A percentile compares a stretch with the other conserved stretches of the same genome.
Evolutionary conservation across 306 rosid species (phyloP).

Genomic region (Elaeagnus macrophylla): DNA sequence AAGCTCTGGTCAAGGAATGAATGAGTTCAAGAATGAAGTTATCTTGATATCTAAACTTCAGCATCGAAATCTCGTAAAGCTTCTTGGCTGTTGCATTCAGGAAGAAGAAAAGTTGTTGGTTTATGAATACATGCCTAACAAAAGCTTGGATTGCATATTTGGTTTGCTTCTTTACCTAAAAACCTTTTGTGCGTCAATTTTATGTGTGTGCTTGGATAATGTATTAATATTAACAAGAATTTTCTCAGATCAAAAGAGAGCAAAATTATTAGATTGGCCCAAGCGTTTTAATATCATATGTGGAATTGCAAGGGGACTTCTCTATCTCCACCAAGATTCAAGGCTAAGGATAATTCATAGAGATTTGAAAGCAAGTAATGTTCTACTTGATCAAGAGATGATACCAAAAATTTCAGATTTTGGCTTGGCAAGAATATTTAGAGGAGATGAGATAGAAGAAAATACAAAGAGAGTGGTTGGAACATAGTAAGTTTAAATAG

Average conservation of each 20-base stretch:
- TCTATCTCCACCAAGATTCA: conserved; percentile 56
- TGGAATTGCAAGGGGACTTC: conserved; percentile 47
- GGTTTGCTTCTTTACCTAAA: not conserved
- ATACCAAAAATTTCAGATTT: conserved; percentile 37
- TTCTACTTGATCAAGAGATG: conserved; percentile 29
- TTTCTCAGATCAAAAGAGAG: conserved; percentile 7
- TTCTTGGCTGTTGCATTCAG: conserved; percentile 48
- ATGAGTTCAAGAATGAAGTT: conserved; percentile 56
- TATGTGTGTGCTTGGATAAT: not conserved
- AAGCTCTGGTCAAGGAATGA: conserved; percentile 42
- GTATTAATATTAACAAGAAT: not conserved
- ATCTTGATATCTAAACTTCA: conserved; percentile 49
- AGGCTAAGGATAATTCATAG: conserved; percentile 35
- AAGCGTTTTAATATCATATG: conserved; percentile 29
- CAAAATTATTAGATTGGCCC: conserved; percentile 13
- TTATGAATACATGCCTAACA: conserved; percentile 46
- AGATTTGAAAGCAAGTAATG: conserved; percentile 37
- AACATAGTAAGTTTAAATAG: conserved; percentile 26
- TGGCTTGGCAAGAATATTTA: conserved; percentile 35
- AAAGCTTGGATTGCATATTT: conserved; percentile 36
- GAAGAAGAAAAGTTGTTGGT: conserved; percentile 27
- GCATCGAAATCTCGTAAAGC: conserved; percentile 56
- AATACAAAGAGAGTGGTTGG: conserved; percentile 32
- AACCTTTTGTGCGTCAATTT: not conserved
- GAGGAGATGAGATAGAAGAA: conserved; percentile 26